Base-by-base conservation (phyloP, 106 monocot genomes). In the Posidonia australis region DNA sequence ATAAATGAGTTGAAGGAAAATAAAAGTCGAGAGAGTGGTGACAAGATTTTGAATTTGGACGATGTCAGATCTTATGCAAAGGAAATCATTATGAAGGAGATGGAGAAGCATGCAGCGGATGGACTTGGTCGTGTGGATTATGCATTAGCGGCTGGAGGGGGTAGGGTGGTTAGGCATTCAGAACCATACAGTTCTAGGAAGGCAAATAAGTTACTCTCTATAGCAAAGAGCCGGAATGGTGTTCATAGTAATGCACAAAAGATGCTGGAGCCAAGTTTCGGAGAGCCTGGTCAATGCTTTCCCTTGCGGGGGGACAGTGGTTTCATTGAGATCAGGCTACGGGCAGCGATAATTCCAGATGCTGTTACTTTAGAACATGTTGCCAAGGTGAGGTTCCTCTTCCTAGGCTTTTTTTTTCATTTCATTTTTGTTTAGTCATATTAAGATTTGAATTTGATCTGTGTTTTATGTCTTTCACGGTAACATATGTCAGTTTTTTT, bases 241-340 rank as follows among this genome's bases (percentile, higher is more conserved):
- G 72, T 90, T 62, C 76, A 77, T 74, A 12, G 51, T n/a, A 74
- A 74, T 73, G 91, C 98, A 3, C 72, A 81, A 1, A 98, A 88
- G 60, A 85, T 98, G 87, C 75, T 98, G 31, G 81, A 98, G 69
- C 91, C 98, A 24, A 91, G 98, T 73, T 98, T 87, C 74, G 98
- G 98, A 11, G 87, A 98, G 60, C 98, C 98, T 32, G 98, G 98
- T 1, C 84, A 81, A 57, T 98, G 98, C 67, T 98, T 98, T 79
- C 59, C 87, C 10, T 58, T 98, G 61, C 42, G 73, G 65, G 98
- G 98, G 60, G 77, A 63, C 46, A 66, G 29, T 58, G 98, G 98
- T 1, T 98, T 83, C 70, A 83, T 88, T 12, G 87, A 88, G 27
- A 64, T 98, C 58, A 82, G 47, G 66, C 81, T 98, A 13, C 79